A percentile compares a stretch with the other conserved stretches of the same genome.
Conservation (phyloP, 2,329 filamentous ascomycete species). For the Byssoonygena ceratinophila region DNA sequence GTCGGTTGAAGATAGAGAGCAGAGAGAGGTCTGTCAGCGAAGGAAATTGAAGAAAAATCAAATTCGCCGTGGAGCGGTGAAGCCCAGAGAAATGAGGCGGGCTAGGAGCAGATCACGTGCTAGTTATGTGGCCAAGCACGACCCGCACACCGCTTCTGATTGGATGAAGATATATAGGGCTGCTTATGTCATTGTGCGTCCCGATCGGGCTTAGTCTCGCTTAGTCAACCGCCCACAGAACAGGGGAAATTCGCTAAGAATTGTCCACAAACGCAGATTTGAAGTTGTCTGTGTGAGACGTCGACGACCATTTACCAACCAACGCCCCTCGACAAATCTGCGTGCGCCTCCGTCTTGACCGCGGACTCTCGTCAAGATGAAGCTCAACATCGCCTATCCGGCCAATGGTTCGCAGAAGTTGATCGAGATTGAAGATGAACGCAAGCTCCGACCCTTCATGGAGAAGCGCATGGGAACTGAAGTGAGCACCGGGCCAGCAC, state of each 20-base stretch:
- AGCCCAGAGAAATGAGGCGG: no score
- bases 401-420: slow-evolving; percentile 99
- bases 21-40: no score
- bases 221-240: slow-evolving; percentile 31
- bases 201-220: slow-evolving; percentile 21
- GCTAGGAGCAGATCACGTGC: neutral
- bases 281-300: slow-evolving; percentile 20
- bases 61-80: no score
- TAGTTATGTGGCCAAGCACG: neutral
- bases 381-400: slow-evolving; percentile 77
- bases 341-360: slow-evolving; percentile 41
- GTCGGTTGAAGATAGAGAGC: neutral
- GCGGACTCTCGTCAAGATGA: slow-evolving; percentile 52
- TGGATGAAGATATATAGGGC: slow-evolving; percentile 11
- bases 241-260: slow-evolving; percentile 29
- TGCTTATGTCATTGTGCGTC: slow-evolving; percentile 22
- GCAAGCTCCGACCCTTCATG: slow-evolving; percentile 98
- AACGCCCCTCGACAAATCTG: slow-evolving; percentile 34
- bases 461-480: slow-evolving; percentile 74
- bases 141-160: neutral
- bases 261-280: slow-evolving; percentile 24
- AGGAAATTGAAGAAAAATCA: no score
- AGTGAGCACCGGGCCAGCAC: slow-evolving; percentile 29
- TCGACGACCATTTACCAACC: slow-evolving; percentile 23
- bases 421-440: slow-evolving; percentile 98